Conservation (phyloP, 495 filamentous ascomycete genomes). For the Staphylotrichum longicolle region DNA sequence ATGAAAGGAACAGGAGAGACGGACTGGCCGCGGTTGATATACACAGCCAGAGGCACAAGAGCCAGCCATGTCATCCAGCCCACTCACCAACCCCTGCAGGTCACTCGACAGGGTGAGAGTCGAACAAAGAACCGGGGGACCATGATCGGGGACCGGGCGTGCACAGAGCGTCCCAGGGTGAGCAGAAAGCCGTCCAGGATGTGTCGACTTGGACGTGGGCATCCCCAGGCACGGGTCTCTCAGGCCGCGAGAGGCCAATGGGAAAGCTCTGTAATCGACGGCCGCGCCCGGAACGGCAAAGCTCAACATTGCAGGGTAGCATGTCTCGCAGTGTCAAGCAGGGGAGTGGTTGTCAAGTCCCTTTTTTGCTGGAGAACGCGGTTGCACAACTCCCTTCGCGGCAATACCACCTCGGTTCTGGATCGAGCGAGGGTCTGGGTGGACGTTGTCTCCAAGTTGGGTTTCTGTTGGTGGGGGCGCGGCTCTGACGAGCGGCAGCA, state of each 20-base stretch:
- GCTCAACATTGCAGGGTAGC: slow-evolving; percentile 5
- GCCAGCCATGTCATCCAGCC: background rate
- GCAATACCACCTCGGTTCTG: slow-evolving; percentile 1
- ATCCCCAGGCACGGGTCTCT: background rate
- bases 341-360: slow-evolving; percentile 11
- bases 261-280: background rate
- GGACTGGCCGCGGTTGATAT: slow-evolving; percentile 16
- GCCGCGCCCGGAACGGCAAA: slow-evolving; percentile 1
- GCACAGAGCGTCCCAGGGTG: background rate
- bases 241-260: slow-evolving; percentile 7
- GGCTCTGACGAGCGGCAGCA: slow-evolving; percentile 18
- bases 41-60: slow-evolving; percentile 4
- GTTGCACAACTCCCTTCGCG: slow-evolving; percentile 14
- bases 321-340: slow-evolving; percentile 3
- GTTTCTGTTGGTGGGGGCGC: slow-evolving; percentile 19
- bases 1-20: slow-evolving; percentile 26
- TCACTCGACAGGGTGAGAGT: slow-evolving; percentile 11
- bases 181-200: background rate
- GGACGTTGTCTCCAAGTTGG: background rate
- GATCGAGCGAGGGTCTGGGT: background rate
- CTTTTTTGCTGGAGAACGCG: background rate
- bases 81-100: slow-evolving; percentile 1
- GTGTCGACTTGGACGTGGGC: background rate
- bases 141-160: background rate
- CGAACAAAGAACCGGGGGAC: slow-evolving; percentile 9